Evolutionary conservation across 768 basidiomycete genomes (phyloP).

Genomic region (Podaxis sp.): DNA sequence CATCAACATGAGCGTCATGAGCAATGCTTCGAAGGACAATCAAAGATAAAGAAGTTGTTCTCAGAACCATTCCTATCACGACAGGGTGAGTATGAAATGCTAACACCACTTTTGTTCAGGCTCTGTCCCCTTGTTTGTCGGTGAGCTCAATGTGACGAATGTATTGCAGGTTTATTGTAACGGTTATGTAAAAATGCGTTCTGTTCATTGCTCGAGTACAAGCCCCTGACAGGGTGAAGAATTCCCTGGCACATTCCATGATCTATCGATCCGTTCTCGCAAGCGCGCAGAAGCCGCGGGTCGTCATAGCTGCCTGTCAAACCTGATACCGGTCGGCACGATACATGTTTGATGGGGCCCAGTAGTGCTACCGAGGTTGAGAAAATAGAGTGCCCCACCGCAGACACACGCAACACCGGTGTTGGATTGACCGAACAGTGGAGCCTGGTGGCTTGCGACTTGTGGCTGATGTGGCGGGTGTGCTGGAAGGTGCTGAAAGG

Average conservation of each 20-base stretch:
- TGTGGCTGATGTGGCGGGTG: not conserved
- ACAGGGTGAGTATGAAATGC: too few species aligned
- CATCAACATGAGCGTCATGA: not conserved
- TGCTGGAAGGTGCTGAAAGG: not conserved
- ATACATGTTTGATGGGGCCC: not conserved
- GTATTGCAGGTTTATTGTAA: not conserved
- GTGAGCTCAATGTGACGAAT: not conserved
- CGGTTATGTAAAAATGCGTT: not conserved
- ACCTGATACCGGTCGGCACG: not conserved
- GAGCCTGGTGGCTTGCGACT: not conserved
- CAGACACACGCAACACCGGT: not conserved
- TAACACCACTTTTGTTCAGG: not conserved
- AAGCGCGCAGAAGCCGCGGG: not conserved
- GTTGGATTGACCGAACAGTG: not conserved
- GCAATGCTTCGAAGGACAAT: not conserved
- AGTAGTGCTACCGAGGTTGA: not conserved
- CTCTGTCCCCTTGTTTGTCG: not conserved
- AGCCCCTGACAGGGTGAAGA: not conserved
- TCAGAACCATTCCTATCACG: not conserved
- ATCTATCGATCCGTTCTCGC: not conserved
- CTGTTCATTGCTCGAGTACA: not conserved
- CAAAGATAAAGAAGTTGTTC: not conserved
- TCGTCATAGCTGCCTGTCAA: not conserved
- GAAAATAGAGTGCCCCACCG: not conserved
- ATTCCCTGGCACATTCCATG: not conserved